These are phyloP conservation scores for Acanthamoeba castellanii DNA, from an alignment of 208 protist species.

Conservation along the genomic window DNA sequence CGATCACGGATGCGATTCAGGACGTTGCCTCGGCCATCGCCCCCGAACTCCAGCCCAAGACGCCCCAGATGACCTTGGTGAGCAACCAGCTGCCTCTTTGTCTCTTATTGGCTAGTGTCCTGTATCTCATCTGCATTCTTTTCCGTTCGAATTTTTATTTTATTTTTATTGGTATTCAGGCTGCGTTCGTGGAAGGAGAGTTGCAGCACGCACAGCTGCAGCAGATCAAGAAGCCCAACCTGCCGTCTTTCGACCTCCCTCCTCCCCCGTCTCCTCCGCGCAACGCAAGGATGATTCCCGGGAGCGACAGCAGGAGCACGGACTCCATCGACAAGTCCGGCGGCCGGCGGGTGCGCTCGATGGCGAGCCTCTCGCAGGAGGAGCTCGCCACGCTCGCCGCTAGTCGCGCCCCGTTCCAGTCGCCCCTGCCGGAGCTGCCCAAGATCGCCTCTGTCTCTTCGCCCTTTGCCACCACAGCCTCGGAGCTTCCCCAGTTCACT, in stretches of 20 bases:
- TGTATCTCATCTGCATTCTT: neutral
- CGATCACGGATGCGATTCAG: slow-evolving; percentile 12
- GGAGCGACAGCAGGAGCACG: neutral
- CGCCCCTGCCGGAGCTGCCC: neutral
- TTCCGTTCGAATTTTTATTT: neutral
- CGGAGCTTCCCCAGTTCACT: slow-evolving; percentile 21
- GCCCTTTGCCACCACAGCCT: neutral
- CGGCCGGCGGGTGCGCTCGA: neutral
- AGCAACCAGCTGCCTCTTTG: neutral
- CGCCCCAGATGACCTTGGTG: slow-evolving; percentile 45
- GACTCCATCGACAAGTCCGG: neutral
- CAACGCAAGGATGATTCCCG: neutral
- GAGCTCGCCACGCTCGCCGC: neutral
- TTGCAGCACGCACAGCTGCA: neutral
- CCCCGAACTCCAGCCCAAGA: slow-evolving; percentile 3
- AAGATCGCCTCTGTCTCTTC: neutral
- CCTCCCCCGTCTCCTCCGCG: slow-evolving; percentile 44
- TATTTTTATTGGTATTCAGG: neutral
- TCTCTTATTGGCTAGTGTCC: neutral
- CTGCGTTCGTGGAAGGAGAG: slow-evolving; percentile 11
- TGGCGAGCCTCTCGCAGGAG: neutral
- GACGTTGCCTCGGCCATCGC: neutral
- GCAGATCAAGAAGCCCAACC: slow-evolving; percentile 48
- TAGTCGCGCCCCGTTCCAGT: neutral
- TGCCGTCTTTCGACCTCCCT: slow-evolving; percentile 55